phyloP scores from a whole-genome alignment of 2,329 filamentous ascomycete genomes.

The Colletotrichum musae region DNA sequence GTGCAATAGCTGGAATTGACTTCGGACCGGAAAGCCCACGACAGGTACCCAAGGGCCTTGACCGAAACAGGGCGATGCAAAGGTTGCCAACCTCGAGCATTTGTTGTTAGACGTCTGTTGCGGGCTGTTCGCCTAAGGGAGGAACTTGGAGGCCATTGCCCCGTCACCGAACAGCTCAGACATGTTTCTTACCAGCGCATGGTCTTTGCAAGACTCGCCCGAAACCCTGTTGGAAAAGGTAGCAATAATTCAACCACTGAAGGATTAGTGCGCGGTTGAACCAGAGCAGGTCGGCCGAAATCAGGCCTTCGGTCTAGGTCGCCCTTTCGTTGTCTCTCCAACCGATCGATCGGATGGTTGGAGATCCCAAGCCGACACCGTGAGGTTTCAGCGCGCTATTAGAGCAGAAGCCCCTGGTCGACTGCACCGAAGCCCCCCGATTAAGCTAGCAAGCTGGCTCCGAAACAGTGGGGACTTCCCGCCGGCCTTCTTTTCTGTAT shows the following conservation, averaged over 20 bases:
- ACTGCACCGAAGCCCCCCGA: background rate
- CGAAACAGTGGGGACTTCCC: constrained; percentile 21
- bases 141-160: too few relatives aligned
- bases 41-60: too few relatives aligned
- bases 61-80: too few relatives aligned
- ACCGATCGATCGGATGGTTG: constrained; percentile 21
- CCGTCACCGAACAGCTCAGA: background rate
- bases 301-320: background rate
- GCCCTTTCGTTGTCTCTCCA: constrained; percentile 26
- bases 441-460: constrained; percentile 21
- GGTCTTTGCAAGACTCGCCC: background rate
- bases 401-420: too few relatives aligned
- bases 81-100: too few relatives aligned
- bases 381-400: too few relatives aligned
- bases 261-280: background rate
- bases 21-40: too few relatives aligned
- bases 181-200: constrained; percentile 9
- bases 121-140: too few relatives aligned
- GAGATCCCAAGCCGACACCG: too few relatives aligned
- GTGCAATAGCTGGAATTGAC: too few relatives aligned
- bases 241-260: background rate
- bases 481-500: background rate
- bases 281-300: background rate
- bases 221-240: background rate
- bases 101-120: too few relatives aligned